A percentile compares a stretch with the other conserved stretches of the same genome.
phyloP scores from a whole-genome alignment of 768 basidiomycete species.

The Boletus fagicola region DNA sequence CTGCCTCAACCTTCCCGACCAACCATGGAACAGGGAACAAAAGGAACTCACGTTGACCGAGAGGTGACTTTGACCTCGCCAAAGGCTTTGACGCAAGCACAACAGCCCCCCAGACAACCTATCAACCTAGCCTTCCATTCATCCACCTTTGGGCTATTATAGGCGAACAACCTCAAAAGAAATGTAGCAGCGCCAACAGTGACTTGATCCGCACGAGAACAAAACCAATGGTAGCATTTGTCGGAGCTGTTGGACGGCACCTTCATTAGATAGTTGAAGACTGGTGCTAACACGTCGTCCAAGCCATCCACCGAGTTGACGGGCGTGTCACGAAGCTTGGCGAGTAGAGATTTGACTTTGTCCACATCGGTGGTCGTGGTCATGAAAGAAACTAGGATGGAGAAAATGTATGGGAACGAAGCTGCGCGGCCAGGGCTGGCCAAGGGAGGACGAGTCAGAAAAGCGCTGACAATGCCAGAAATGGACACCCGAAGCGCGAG shows the following conservation, averaged over 20 bases:
- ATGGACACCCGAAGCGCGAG: slow-evolving; percentile 7
- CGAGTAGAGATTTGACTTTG: slow-evolving; percentile 50
- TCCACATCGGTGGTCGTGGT: slow-evolving; percentile 24
- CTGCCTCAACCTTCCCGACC: slow-evolving; percentile 6
- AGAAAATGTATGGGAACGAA: background rate
- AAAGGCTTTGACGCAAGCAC: slow-evolving; percentile 66
- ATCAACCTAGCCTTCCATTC: slow-evolving; percentile 62
- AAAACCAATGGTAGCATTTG: slow-evolving; percentile 75
- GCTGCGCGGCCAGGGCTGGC: background rate
- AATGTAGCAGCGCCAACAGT: slow-evolving; percentile 74
- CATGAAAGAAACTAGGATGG: slow-evolving; percentile 19
- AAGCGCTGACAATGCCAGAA: slow-evolving; percentile 9
- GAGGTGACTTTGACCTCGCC: slow-evolving; percentile 64
- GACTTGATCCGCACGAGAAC: slow-evolving; percentile 53
- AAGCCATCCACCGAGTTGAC: slow-evolving; percentile 48
- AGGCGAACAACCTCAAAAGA: slow-evolving; percentile 80
- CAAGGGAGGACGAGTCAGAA: background rate
- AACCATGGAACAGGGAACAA: background rate
- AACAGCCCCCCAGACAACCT: slow-evolving; percentile 59
- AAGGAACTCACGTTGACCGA: slow-evolving; percentile 63
- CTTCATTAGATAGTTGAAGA: slow-evolving; percentile 56
- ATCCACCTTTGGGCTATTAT: slow-evolving; percentile 54
- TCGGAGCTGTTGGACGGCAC: slow-evolving; percentile 39
- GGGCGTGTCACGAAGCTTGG: slow-evolving; percentile 56
- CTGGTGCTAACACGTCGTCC: slow-evolving; percentile 45